These are phyloP conservation scores for Antrodiella citrinella DNA, from an alignment of 768 basidiomycete species.

Conservation along the genomic window DNA sequence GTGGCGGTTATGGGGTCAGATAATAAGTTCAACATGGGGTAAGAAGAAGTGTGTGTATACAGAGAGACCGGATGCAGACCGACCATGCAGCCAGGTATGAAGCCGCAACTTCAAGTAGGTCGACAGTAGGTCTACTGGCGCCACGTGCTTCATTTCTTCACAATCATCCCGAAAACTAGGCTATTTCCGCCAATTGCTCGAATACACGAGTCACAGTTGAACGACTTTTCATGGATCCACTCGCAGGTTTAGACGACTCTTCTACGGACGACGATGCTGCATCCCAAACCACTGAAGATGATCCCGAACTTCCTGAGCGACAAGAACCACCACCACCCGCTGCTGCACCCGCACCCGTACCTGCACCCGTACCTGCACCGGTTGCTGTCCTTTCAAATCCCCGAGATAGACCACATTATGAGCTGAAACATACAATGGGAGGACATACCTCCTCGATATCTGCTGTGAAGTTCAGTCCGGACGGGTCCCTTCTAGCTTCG, in stretches of 20 bases:
- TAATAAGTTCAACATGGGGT: no score
- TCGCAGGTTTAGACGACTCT: conserved; percentile 28
- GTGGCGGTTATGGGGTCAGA: no score
- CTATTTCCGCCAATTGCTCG: background rate
- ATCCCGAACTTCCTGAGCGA: conserved; percentile 66
- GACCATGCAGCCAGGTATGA: background rate
- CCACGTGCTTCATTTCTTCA: background rate
- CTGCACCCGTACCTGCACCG: conserved; percentile 20
- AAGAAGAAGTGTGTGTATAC: background rate
- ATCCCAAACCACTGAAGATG: conserved; percentile 82
- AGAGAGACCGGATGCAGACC: background rate
- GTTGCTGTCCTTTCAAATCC: conserved; percentile 9
- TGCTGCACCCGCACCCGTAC: conserved; percentile 24
- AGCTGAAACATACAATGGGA: conserved; percentile 53
- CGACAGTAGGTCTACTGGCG: background rate
- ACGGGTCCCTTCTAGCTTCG: conserved; percentile 80
- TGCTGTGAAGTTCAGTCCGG: conserved; percentile 86
- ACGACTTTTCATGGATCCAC: conserved; percentile 13
- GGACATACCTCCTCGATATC: conserved; percentile 84
- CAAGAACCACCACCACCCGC: conserved; percentile 33
- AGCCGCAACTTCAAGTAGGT: background rate
- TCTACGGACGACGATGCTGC: conserved; percentile 54
- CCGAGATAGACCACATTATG: conserved; percentile 48
- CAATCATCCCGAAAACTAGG: background rate
- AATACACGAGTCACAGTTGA: no score